These are phyloP conservation scores for Asterionellopsis glacialis DNA, from an alignment of 108 stramenopile species.

Conservation along the genomic window DNA sequence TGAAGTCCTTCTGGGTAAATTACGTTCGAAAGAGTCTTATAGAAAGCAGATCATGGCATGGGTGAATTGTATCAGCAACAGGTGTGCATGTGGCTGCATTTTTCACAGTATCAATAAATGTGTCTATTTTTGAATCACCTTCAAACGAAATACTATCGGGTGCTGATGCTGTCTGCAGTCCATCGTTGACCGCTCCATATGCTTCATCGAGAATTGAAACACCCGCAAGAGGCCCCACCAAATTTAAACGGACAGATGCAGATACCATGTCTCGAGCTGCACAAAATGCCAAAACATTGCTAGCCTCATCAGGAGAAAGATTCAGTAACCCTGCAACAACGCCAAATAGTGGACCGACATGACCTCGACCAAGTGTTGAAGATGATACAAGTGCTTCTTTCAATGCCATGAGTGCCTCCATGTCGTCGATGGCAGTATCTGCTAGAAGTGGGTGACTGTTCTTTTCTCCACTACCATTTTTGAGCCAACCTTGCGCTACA, in stretches of 20 bases:
- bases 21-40: conserved; percentile 69
- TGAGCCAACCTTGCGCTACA: conserved; percentile 46
- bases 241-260: conserved; percentile 73
- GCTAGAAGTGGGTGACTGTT: conserved; percentile 1
- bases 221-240: conserved; percentile 70
- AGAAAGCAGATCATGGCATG: conserved; percentile 64
- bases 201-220: conserved; percentile 41
- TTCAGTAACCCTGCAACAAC: conserved; percentile 29
- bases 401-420: not conserved
- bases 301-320: conserved; percentile 29
- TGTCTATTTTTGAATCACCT: too few species aligned
- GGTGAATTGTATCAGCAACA: conserved; percentile 66
- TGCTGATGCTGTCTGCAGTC: conserved; percentile 24
- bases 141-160: too few species aligned
- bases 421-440: not conserved
- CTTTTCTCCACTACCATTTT: conserved; percentile 4
- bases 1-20: not conserved
- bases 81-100: conserved; percentile 41
- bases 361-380: conserved; percentile 18
- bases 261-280: conserved; percentile 75
- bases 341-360: conserved; percentile 62
- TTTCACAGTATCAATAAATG: too few species aligned
- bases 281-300: conserved; percentile 62
- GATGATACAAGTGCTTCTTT: conserved; percentile 1
- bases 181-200: conserved; percentile 45